Evolutionary conservation across 1,284 basidiomycete species (phyloP), one percentile per base, ranked within the genome.

Genomic region (Pterulicium gracile): DNA sequence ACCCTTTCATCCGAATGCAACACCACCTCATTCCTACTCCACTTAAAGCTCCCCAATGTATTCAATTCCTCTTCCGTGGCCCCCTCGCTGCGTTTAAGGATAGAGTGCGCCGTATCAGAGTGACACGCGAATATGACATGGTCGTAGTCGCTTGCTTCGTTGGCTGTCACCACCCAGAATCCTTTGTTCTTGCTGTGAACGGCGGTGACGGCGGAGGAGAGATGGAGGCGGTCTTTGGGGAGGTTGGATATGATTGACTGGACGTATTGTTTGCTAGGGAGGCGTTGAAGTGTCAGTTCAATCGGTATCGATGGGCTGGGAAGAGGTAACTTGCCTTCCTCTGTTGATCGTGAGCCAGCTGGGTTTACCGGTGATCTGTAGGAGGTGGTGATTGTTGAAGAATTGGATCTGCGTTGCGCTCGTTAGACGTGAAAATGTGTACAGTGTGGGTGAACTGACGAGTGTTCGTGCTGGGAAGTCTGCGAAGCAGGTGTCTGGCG

Each of bases 61-160:
- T 64, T 59, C 44, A 74, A 66, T 58, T 89, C 86, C n/a, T 72
- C 68, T 1, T 56, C 45, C 2, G 74, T 74, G n/a, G 65, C 61
- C 3, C 67, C 70, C 5, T 68, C 67, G 1, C 81, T 81, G 0
- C 66, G 65, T 24, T 67, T 62, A 1, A 90, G 65, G 23, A 91
- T 77, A 1, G 63, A 55, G 3, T 86, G 62, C 0, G 78, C 73
- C 0, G 75, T 72, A 55, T 90, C 81, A 0, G 86, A 83, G 55
- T 91, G 88, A 44, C 74, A 81, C 2, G 87, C 85, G 32, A 92
- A 63, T 42, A 91, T 81, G 46, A 92, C 81, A 56, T 82, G 79
- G 61, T 91, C 87, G 57, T 78, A 90, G 12, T 66, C 56, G 13
- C 10, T 20, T 5, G 7, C 20, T 23, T 62, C 60, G 10, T 61